Evolutionary conservation across 495 filamentous ascomycete genomes (phyloP), one percentile per base, ranked within the genome.

Genomic region (Podospora pseudopauciseta): DNA sequence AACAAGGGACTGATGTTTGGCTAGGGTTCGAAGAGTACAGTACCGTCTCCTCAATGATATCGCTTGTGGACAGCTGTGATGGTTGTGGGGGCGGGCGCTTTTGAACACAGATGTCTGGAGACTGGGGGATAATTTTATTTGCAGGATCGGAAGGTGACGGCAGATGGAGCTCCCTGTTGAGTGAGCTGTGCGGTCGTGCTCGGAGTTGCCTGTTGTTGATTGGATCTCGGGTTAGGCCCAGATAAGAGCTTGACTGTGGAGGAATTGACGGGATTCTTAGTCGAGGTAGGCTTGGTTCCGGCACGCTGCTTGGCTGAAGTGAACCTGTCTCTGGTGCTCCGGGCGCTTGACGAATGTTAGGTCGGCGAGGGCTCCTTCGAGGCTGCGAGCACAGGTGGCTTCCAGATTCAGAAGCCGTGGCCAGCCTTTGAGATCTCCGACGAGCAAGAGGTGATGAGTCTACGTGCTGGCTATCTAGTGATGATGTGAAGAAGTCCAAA

Each of bases 401-500:
- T 18, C 39, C 39, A 49, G 13, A 49, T 3, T 49, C 9, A 9
- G 39, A 13, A 18, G 5, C 39, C 9, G 39, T 49, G 39, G 39
- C 13, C 9, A 49, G 9, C 39, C 39, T 49, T 49, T 49, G 39
- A 1, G 39, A 49, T 49, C 39, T 49, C 39, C 39, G 39, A 49
- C 39, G 39, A 49, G 39, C 5, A 30, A 19, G 2, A 1, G 70
- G 68, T 13, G 72, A 67, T 44, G 68, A 53, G 9, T 66, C 26
- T 1, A 68, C 65, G 34, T 73, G 74, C n/a, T 75, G 73, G 18
- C 68, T 76, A 34, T 79, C 75, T 15, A 77, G 67, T 0, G 61
- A 53, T 55, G 77, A 76, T 1, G 81, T 73, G 28, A 75, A 84
- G 60, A 80, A 74, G 53, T 82, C 80, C 61, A 84, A 56, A 3